These are phyloP conservation scores for Saccharum officinarum DNA, from an alignment of 176 grass and related monocot species.

Conservation along the genomic window DNA sequence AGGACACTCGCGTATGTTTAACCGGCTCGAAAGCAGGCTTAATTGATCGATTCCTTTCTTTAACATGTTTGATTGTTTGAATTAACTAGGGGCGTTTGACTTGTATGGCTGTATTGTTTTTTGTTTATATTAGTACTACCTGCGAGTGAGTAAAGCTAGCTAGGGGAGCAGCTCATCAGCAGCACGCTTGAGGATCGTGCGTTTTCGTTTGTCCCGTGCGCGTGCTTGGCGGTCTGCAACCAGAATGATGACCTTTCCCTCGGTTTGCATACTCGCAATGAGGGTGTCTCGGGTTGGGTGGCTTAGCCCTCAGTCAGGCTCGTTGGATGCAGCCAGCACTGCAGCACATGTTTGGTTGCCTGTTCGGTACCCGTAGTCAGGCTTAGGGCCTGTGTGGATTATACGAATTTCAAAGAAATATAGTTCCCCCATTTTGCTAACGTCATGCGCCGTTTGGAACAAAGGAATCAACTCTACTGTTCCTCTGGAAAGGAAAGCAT, in stretches of 20 bases:
- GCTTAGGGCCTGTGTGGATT: too few species aligned
- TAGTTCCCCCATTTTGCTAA: too few species aligned
- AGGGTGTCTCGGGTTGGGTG: not conserved
- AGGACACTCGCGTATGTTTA: not conserved
- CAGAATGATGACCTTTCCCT: conserved; percentile 27
- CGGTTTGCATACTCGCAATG: not conserved
- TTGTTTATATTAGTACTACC: not conserved
- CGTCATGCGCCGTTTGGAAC: too few species aligned
- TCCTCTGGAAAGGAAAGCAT: too few species aligned
- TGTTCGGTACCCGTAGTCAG: too few species aligned
- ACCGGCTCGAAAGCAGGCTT: not conserved
- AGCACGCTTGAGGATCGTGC: conserved; percentile 47
- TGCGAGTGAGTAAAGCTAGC: not conserved
- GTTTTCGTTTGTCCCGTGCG: conserved; percentile 31
- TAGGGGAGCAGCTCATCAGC: conserved; percentile 4
- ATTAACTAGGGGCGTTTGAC: not conserved
- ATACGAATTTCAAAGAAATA: too few species aligned
- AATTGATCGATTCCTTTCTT: not conserved
- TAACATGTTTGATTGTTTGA: too few species aligned
- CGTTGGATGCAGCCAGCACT: too few species aligned
- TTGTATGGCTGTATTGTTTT: not conserved
- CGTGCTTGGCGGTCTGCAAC: conserved; percentile 20
- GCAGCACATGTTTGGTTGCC: too few species aligned
- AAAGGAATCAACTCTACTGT: too few species aligned
- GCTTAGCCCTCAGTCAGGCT: too few species aligned